Percentiles rank a stretch among this genome's conserved stretches.
These are phyloP conservation scores for Epichloe amarillans DNA, from an alignment of 2,329 filamentous ascomycete genomes.

Conservation along the genomic window DNA sequence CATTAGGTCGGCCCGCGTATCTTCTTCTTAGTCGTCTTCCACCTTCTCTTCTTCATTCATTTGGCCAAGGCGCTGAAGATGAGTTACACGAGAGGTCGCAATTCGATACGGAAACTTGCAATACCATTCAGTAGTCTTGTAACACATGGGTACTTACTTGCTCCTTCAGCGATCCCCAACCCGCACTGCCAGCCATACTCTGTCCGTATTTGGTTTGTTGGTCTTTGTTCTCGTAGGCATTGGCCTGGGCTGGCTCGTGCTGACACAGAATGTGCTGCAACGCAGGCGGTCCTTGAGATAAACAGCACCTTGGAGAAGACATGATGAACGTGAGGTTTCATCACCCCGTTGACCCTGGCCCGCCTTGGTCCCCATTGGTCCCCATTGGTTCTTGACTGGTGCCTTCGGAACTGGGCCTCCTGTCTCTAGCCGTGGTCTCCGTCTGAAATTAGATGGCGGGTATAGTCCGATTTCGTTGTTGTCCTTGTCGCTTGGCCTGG, in stretches of 20 bases:
- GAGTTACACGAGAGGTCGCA: constrained; percentile 2
- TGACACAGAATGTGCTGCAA: background rate
- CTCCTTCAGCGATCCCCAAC: background rate
- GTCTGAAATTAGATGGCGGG: background rate
- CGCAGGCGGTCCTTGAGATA: background rate
- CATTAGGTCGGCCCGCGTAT: background rate
- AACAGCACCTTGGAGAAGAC: background rate
- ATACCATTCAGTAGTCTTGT: background rate
- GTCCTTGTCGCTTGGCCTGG: background rate
- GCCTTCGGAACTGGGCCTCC: background rate
- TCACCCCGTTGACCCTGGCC: background rate
- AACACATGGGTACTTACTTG: background rate
- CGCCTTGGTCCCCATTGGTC: background rate
- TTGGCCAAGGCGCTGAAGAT: background rate
- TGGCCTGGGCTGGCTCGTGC: background rate
- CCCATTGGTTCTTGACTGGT: background rate
- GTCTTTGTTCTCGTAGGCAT: background rate
- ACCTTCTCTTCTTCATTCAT: no score
- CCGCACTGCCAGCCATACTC: background rate
- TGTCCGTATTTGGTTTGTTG: background rate
- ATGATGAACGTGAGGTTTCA: background rate
- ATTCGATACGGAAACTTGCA: constrained; percentile 1
- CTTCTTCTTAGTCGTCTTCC: no score
- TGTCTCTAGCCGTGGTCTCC: background rate
- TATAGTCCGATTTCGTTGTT: background rate